Base-by-base conservation (phyloP, 2,329 filamentous ascomycete species). In the Trichoderma sp. region DNA sequence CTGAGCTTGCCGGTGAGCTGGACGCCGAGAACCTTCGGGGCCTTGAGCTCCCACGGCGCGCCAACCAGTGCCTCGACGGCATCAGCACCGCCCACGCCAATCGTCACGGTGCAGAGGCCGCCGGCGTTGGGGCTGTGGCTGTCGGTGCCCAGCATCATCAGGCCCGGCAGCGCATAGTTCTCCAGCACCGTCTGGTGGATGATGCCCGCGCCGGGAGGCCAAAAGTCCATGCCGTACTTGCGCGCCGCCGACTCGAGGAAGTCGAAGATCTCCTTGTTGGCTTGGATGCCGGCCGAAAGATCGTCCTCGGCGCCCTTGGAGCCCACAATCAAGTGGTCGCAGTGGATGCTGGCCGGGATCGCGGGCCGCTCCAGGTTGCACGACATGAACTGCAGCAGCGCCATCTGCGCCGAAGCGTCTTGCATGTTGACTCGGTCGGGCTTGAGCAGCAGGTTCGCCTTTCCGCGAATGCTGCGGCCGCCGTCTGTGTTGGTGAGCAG, bases 101-200 rank as follows among this genome's bases (percentile, higher is more conserved):
- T 98, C 9, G 95, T 95, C 74, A 97, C 93, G 4, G 93, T 94
- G 73, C 92, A 93, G 65, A 98, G 84, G 68, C 95, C 95, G 74
- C 95, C 95, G n/a, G 93, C 95, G 77, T 98, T 99, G 52, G 95
- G 95, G 54, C 93, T 97, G 80, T 99, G 95, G 75, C 92, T 97
- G 80, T 99, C 95, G 34, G 95, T 99, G 67, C 95, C 95, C 48
- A 99, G 87, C 93, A 99, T 98, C 94, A 99, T 97, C 73, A 98
- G 81, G 59, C 95, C 95, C 22, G 95, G 95, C n/a, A 94, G 89
- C 37, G 94, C 92, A 78, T 99, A 99, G 82, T 99, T 98, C 83
- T 99, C 95, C 74, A 99, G 82, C 25, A 99, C 95, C 63, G 92
- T 97, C 86, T 99, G 95, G 81, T 99, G 95, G 72, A 99, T 97